Base-by-base conservation (phyloP, 768 basidiomycete genomes). In the Aureoboletus auriporus region DNA sequence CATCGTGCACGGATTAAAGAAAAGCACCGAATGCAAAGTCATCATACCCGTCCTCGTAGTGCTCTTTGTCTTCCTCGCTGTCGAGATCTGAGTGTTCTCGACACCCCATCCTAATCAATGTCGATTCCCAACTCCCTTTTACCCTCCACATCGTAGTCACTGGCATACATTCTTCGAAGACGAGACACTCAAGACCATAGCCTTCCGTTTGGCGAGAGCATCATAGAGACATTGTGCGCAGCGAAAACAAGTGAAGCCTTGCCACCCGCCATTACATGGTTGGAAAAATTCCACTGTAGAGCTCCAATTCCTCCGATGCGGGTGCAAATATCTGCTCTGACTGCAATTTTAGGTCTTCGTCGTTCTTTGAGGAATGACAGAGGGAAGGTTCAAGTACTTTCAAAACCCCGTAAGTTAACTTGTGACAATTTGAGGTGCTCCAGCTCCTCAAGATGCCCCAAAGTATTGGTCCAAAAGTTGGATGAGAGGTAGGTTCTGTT, bases 41-140 rank as follows among this genome's bases (percentile, higher is more conserved):
- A 23, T 23, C 20, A 23, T 23, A 23, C 20, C 4, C 20, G 4
- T 11, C 14, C 5, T 33, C 11, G 33, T 33, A 5, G 14, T 33
- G 12, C 6, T 14, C 33, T 11, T 14, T 3, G 1, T 46, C 46
- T 23, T 48, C 49, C 14, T 42, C 46, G 11, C 37, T 49, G 39
- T 39, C 51, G 4, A 28, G 31, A 3, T 28, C 38, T 27, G 40
- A 14, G 31, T 11, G 28, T 30, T 37, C 43, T 47, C 17, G 37
- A 46, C 35, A 53, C 7, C 20, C 49, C 44, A 33, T 65, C 58
- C 61, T 57, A 65, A 14, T 49, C 8, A 34, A 62, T 46, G 12
- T 55, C 40, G 34, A 29, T 23, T 27, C 54, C 57, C 10, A 31
- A 47, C 12, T 23, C 38, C 37, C 30, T 45, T 38, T 59, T 34